Percentiles rank a stretch among this genome's conserved stretches.
These are phyloP conservation scores for Trichophyton equinum DNA, from an alignment of 2,329 filamentous ascomycete species.

Conservation along the genomic window DNA sequence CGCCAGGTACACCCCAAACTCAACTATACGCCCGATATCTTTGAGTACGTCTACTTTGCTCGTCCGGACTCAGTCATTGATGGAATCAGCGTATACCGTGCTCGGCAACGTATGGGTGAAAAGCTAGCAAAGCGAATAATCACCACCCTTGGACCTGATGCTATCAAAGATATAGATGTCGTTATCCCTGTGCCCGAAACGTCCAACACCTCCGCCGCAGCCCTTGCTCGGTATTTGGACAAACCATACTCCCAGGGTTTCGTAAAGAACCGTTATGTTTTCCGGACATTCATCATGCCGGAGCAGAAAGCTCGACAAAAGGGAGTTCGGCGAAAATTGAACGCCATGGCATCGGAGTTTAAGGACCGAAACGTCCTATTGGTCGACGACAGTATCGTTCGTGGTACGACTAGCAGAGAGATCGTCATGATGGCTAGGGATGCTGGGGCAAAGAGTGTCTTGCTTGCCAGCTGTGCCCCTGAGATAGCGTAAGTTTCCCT, in stretches of 20 bases:
- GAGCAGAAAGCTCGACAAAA: constrained; percentile 70
- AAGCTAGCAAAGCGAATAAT: constrained; percentile 64
- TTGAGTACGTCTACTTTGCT: constrained; percentile 80
- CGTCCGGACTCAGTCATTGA: constrained; percentile 73
- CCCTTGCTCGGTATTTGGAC: constrained; percentile 59
- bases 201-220: constrained; percentile 65
- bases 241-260: constrained; percentile 73
- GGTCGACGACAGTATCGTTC: constrained; percentile 81
- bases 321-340: constrained; percentile 79
- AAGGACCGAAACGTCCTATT: constrained; percentile 65
- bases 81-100: constrained; percentile 74
- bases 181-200: constrained; percentile 80
- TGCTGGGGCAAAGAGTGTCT: constrained; percentile 67
- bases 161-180: constrained; percentile 60
- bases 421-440: constrained; percentile 77
- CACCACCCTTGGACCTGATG: constrained; percentile 53
- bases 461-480: constrained; percentile 71
- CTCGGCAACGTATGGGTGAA: constrained; percentile 74
- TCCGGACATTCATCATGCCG: constrained; percentile 78
- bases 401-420: constrained; percentile 68
- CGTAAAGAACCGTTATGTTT: constrained; percentile 81
- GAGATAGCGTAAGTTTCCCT: constrained; percentile 49
- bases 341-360: constrained; percentile 76
- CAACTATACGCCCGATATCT: constrained; percentile 71
- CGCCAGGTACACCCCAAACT: constrained; percentile 56